Conservation (phyloP, 108 stramenopile genomes). For the Pseudonitzschia pungens region DNA sequence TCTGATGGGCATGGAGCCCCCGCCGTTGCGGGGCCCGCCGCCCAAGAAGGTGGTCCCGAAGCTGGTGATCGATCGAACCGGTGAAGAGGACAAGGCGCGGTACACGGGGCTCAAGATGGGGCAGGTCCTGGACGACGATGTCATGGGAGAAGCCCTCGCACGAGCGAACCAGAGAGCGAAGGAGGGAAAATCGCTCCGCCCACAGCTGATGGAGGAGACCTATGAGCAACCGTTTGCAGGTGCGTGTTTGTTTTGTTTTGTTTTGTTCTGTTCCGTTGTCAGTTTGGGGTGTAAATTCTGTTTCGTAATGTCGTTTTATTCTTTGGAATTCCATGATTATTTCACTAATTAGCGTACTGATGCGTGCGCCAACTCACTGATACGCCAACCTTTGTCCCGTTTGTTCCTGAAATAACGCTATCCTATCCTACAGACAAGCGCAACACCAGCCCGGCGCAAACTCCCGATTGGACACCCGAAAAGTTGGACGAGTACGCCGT, state of each 20-base stretch:
- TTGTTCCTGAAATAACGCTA: neutral
- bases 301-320: too few species aligned
- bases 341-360: too few species aligned
- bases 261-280: neutral
- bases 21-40: conserved; percentile 25
- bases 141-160: conserved; percentile 68
- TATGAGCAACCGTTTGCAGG: conserved; percentile 71
- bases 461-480: conserved; percentile 79
- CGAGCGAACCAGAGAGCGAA: conserved; percentile 49
- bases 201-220: conserved; percentile 62
- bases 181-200: conserved; percentile 53
- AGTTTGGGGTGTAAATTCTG: too few species aligned
- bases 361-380: too few species aligned
- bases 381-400: neutral
- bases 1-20: conserved; percentile 63
- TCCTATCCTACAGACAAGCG: conserved; percentile 47
- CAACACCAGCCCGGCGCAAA: conserved; percentile 68
- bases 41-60: conserved; percentile 49
- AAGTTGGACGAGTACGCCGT: conserved; percentile 69
- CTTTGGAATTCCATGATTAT: too few species aligned
- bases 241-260: conserved; percentile 24
- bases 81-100: conserved; percentile 66
- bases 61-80: conserved; percentile 71
- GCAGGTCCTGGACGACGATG: conserved; percentile 64
- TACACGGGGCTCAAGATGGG: conserved; percentile 80